phyloP scores from a whole-genome alignment of 2,329 filamentous ascomycete genomes.

The Exophiala lecanii-corni region DNA sequence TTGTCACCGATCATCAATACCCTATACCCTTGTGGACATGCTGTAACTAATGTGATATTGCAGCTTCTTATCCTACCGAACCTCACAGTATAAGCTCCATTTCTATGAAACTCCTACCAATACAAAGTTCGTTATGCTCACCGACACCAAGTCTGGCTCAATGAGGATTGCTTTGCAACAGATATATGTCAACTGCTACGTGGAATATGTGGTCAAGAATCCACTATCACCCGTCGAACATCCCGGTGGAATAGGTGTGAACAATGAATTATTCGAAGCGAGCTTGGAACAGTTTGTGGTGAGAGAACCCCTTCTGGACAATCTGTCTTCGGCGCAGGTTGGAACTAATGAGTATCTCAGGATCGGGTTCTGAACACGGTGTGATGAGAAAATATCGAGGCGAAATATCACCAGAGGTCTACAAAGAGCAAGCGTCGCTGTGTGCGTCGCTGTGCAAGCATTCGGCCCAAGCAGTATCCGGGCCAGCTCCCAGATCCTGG shows the following conservation, averaged over 20 bases:
- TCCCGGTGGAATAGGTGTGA: constrained; percentile 57
- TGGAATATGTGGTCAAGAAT: constrained; percentile 77
- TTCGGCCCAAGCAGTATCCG: no score
- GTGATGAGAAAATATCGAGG: neutral
- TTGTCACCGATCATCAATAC: no score
- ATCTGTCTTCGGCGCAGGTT: no score
- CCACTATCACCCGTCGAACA: constrained; percentile 59
- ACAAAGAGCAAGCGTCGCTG: no score
- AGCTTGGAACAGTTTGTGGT: constrained; percentile 51
- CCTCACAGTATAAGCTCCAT: constrained; percentile 93
- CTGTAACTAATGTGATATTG: no score
- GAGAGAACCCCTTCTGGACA: no score
- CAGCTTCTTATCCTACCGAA: constrained; percentile 89
- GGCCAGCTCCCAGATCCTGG: no score
- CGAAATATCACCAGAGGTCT: neutral
- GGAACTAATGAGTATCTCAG: constrained; percentile 7
- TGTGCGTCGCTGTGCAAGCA: no score
- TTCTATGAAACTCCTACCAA: constrained; percentile 98
- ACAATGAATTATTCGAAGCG: constrained; percentile 61
- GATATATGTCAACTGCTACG: constrained; percentile 97
- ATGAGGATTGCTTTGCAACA: constrained; percentile 94
- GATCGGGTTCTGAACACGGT: constrained; percentile 26
- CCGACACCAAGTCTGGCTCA: constrained; percentile 80
- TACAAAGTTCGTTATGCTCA: constrained; percentile 94
- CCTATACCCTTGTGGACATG: no score